Percentiles rank a stretch among this genome's conserved stretches.
Conservation (phyloP, 208 protist genomes). For the Herpetomonas tarakana region DNA sequence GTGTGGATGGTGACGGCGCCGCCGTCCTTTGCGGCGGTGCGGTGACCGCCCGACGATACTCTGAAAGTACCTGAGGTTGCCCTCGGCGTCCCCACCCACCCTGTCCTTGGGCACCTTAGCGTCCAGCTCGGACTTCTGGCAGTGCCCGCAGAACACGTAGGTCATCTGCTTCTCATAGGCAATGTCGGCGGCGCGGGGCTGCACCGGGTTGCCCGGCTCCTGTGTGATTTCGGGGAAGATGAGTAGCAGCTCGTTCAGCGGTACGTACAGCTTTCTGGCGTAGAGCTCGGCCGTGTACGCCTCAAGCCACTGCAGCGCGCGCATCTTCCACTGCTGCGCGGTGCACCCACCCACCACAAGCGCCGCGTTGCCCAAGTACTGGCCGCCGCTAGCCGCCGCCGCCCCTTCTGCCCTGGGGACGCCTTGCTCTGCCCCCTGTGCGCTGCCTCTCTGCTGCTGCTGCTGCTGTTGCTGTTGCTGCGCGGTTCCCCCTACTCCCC, state of each 20-base stretch:
- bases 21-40: neutral
- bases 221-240: slow-evolving; percentile 68
- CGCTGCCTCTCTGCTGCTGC: no score
- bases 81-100: slow-evolving; percentile 3
- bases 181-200: slow-evolving; percentile 64
- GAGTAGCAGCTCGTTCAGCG: slow-evolving; percentile 78
- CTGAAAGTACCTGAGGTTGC: neutral
- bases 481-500: no score
- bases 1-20: neutral
- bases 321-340: slow-evolving; percentile 64
- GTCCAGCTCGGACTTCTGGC: slow-evolving; percentile 52
- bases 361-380: neutral
- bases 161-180: slow-evolving; percentile 80
- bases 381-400: no score
- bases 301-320: slow-evolving; percentile 81
- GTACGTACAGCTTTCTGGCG: slow-evolving; percentile 59
- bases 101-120: slow-evolving; percentile 17
- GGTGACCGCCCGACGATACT: neutral
- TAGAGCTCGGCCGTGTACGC: slow-evolving; percentile 67
- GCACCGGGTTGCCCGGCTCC: slow-evolving; percentile 53
- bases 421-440: no score
- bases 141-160: slow-evolving; percentile 74
- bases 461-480: no score
- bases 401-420: no score
- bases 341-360: slow-evolving; percentile 13